These are phyloP conservation scores for Silene uniflora DNA, from an alignment of 148 eudicot genomes.

Conservation along the genomic window DNA sequence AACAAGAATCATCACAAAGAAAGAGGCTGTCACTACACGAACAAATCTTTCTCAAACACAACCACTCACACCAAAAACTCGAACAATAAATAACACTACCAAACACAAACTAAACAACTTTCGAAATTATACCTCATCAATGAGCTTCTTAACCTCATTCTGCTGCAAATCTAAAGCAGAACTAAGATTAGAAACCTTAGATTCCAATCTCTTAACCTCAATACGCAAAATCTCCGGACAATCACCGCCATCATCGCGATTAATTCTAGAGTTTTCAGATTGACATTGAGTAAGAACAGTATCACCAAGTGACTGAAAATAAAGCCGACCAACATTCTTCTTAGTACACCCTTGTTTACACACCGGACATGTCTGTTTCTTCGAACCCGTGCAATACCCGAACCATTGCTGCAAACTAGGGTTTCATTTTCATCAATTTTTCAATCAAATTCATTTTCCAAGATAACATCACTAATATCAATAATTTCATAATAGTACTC, in stretches of 20 bases:
- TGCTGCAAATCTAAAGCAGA: constrained; percentile 50
- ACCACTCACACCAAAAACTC: not conserved
- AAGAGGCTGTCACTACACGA: not conserved
- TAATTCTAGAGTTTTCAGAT: constrained; percentile 33
- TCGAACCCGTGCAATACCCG: constrained; percentile 59
- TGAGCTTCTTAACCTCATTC: constrained; percentile 41
- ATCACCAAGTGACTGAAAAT: constrained; percentile 84
- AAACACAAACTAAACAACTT: not conserved
- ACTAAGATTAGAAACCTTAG: constrained; percentile 56
- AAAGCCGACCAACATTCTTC: constrained; percentile 60
- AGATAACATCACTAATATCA: not conserved
- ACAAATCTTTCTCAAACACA: not conserved
- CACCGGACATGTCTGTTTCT: constrained; percentile 81
- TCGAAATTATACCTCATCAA: constrained; percentile 41
- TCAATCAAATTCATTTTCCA: not conserved
- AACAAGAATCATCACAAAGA: not conserved
- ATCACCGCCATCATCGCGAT: constrained; percentile 22
- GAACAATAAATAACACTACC: not conserved
- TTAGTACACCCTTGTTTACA: constrained; percentile 77
- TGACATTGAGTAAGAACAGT: constrained; percentile 46
- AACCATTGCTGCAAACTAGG: constrained; percentile 94
- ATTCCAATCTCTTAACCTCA: constrained; percentile 62
- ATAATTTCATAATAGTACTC: no score
- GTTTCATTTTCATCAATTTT: constrained; percentile 21
- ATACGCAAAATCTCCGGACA: constrained; percentile 47